Evolutionary conservation across 176 grass and related monocot species (phyloP), one percentile per base, ranked within the genome.

Genomic region (Pontederia crassipes): DNA sequence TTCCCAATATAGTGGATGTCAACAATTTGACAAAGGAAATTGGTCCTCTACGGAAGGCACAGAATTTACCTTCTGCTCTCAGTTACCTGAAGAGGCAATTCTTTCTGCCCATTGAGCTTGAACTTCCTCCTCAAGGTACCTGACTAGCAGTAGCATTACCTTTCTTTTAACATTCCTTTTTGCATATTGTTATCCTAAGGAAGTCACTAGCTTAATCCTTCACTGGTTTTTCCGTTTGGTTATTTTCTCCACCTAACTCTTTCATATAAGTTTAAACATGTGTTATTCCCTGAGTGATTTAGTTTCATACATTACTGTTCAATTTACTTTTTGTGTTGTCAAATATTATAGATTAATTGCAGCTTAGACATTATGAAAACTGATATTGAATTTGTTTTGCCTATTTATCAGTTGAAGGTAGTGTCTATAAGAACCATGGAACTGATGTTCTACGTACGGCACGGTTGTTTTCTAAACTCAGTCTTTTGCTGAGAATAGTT

Each of bases 21-120:
- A 83, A 76, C 64, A 83, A 97, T 76, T 69, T 97, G 65, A 85
- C 85, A 72, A 82, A 81, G 65, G 73, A 97, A 82, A 83, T 87
- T 47, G 70, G 78, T 10, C 80, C 87, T 67, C 76, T 88, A 62
- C 90, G 80, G 78, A 97, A 87, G 80, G 81, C 87, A 1, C 85
- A 83, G 62, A 90, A 90, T 81, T 69, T 90, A 74, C 72, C 77
- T 57, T 73, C 81, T 54, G 72, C 86, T 72, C 74, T 95, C 16
- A 87, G 80, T 72, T 85, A 85, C 77, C 78, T 96, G 45, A 78
- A 82, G 76, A 67, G 65, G 55, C 86, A 90, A 46, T 82, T 81
- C 54, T 90, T 67, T 54, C 48, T 82, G 58, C 81, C 92, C 10
- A 76, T 97, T 61, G 84, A 88, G 62, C 62, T 91, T 48, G 84